phyloP scores from a whole-genome alignment of 2,329 filamentous ascomycete species.

The Paraphoma sp. region DNA sequence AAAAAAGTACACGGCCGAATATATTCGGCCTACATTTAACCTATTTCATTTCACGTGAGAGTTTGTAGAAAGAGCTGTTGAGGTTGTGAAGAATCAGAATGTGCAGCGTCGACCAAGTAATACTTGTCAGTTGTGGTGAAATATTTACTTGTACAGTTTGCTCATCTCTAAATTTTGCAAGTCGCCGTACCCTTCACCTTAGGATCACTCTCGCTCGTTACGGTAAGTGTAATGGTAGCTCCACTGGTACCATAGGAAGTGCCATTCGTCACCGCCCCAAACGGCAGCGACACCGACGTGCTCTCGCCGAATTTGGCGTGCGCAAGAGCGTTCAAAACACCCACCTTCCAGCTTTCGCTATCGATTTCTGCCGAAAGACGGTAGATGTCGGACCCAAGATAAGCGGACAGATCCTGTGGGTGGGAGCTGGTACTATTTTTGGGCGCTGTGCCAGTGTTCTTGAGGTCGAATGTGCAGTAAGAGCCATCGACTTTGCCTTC shows the following conservation, averaged over 20 bases:
- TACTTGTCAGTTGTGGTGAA: no score
- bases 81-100: no score
- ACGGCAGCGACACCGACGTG: constrained; percentile 52
- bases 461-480: constrained; percentile 57
- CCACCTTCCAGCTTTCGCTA: constrained; percentile 56
- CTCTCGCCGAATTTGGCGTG: constrained; percentile 51
- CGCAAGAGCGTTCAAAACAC: constrained; percentile 49
- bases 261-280: constrained; percentile 37
- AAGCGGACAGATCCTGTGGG: constrained; percentile 48
- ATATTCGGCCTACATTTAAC: no score
- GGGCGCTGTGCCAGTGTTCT: constrained; percentile 52
- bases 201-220: constrained; percentile 11
- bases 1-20: no score
- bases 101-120: no score
- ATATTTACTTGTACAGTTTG: no score
- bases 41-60: no score
- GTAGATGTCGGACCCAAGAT: constrained; percentile 57
- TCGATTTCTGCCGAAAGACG: constrained; percentile 54
- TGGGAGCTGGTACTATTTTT: constrained; percentile 23
- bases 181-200: constrained; percentile 6
- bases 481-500: constrained; percentile 48
- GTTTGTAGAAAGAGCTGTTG: no score
- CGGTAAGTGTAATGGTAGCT: constrained; percentile 16
- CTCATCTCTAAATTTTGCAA: constrained; percentile 8
- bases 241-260: constrained; percentile 29